Evolutionary conservation across 78 protist species (phyloP), one percentile per base, ranked within the genome.

Genomic region (Blattamonas nauphoetae): DNA sequence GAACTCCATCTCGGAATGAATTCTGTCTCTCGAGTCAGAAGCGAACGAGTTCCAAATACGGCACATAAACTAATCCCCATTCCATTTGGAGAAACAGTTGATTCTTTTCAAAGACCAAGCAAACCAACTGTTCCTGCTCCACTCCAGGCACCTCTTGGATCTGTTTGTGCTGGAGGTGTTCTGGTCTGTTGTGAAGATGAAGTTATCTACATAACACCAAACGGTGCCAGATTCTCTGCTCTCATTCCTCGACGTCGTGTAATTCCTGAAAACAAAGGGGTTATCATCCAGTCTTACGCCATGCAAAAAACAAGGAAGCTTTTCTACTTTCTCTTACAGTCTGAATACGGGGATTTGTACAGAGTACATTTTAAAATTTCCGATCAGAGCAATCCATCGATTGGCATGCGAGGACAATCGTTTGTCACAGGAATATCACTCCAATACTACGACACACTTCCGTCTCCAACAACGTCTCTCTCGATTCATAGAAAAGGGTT

Each of bases 1-100:
- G 99, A 98, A 91, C 93, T 97, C 77, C 99, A 98, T 84, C 91
- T 97, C 29, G 99, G 99, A 36, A 91, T 97, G 38, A 97, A 98
- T 86, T 97, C 96, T 92, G 99, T 97, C 0, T 93, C 94, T 35
- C 87, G 97, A 83, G 93, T 87, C 78, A 86, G 90, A 93, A 45
- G 90, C 45, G 95, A 91, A 1, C 87, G 88, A 1, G 85, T 95
- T 11, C 95, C 91, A 41, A 86, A 82, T 0, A 55, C 88, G 21
- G 78, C 97, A 1, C 92, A 94, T 87, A 1, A 86, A 82, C 89
- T 95, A 45, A 21, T 93, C 6, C 45, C 92, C 0, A 91, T 89
- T 33, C 46, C 81, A 0, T n/a, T 78, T 71, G 71, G 71, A 55
- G 71, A 11, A 55, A 29, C 71, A 29, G n/a, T n/a, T n/a, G n/a